A percentile compares a stretch with the other conserved stretches of the same genome.
Evolutionary conservation across 2,329 filamentous ascomycete species (phyloP).

Genomic region (Seiridium cupressi): DNA sequence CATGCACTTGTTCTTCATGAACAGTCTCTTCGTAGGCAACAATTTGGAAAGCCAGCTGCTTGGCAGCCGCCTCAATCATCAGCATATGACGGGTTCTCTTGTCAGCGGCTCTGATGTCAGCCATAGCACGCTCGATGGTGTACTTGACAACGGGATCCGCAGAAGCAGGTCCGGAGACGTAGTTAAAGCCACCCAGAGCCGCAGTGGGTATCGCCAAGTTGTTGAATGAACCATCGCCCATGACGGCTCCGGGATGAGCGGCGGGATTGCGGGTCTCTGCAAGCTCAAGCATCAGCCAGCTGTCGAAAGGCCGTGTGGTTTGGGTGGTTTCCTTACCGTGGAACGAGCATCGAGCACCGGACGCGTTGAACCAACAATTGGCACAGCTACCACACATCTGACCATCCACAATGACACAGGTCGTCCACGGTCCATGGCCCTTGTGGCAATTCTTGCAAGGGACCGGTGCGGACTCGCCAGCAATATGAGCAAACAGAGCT

Average conservation of each 20-base stretch:
- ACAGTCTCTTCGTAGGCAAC: slow-evolving; percentile 46
- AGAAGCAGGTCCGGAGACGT: slow-evolving; percentile 27
- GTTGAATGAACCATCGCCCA: slow-evolving; percentile 25
- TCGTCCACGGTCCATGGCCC: slow-evolving; percentile 58
- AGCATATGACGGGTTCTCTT: slow-evolving; percentile 45
- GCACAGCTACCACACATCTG: slow-evolving; percentile 62
- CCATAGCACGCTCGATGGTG: slow-evolving; percentile 44
- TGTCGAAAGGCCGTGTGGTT: neutral
- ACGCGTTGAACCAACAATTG: slow-evolving; percentile 65
- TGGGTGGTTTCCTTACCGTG: slow-evolving; percentile 43
- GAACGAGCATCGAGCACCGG: slow-evolving; percentile 58
- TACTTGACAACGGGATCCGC: slow-evolving; percentile 38
- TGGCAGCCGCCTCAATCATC: slow-evolving; percentile 51
- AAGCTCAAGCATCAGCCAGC: slow-evolving; percentile 8
- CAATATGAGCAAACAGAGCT: slow-evolving; percentile 56
- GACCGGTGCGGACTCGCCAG: slow-evolving; percentile 44
- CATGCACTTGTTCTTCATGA: slow-evolving; percentile 26
- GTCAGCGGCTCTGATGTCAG: slow-evolving; percentile 41
- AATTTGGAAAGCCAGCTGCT: slow-evolving; percentile 53
- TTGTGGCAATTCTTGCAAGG: slow-evolving; percentile 61
- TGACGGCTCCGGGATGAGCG: slow-evolving; percentile 27
- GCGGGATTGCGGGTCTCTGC: slow-evolving; percentile 45
- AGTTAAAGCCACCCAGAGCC: slow-evolving; percentile 28
- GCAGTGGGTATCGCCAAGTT: slow-evolving; percentile 25
- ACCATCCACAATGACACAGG: slow-evolving; percentile 57